Conservation (phyloP, 78 protist species). For the slime mould (Dictyostelium discoideum) region dicty_2.7 NC_007089.4:6335501-6336000, state of each 20-base stretch:
- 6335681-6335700: constrained; percentile 1
- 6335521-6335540: neutral
- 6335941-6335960: no score
- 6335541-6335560: neutral
- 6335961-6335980: no score
- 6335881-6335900: constrained; percentile 18
- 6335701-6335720: neutral
- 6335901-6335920: neutral
- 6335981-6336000: no score
- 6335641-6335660: neutral
- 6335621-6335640: neutral
- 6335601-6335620: neutral
- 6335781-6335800: constrained; percentile 23
- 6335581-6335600: neutral
- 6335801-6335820: constrained; percentile 27
- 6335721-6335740: constrained; percentile 11
- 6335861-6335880: constrained; percentile 10
- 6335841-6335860: constrained; percentile 12
- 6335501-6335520: no score
- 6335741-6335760: neutral
- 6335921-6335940: no score
- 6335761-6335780: neutral
- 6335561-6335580: neutral
- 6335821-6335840: constrained; percentile 54
- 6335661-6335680: neutral